Base-by-base conservation (phyloP, 768 basidiomycete species). In the Goffeauzyma gilvescens region DNA sequence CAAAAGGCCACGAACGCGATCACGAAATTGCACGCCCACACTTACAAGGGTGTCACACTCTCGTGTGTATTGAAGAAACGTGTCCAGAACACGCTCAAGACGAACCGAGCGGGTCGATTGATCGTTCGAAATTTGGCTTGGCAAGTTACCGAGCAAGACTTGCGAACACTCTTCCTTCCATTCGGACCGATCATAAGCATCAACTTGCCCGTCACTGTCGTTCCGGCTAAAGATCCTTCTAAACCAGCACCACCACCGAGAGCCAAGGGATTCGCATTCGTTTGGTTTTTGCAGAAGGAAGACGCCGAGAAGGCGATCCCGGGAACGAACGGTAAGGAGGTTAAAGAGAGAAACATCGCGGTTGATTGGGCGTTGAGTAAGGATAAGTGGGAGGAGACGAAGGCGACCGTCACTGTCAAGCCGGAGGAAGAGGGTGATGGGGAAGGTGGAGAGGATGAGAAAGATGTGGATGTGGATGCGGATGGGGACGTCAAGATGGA, bases 301-400 rank as follows among this genome's bases (percentile, higher is more conserved):
- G 81, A 87, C 54, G 89, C 85, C 7, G 80, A 87, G 59, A 68
- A 68, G 39, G 87, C 85, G 0, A 69, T 90, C 45, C 75, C 76
- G 53, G 74, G 69, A 10, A 76, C 81, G 48, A 90, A 90, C 55
- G 83, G 81, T 14, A 75, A 72, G 59, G 71, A 68, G 65, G 59
- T 60, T 17, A 55, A 58, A 22, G 61, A 65, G 45, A 65, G 66
- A 38, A 69, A 86, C 13, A 81, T 90, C 28, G 85, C 86, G 6
- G 90, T 96, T 21, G 89, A 95, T 66, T 95, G 86, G 84, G 90
- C 87, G 3, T 63, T 95, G 59, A 84, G 85, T 60, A 90, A 93
- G 66, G 80, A 82, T 36, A 80, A 76, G 64, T 93, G 84, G 83
- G 72, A 83, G 60, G 76, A 80, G 58, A 79, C 78, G 52, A 71